Evolutionary conservation across 2,329 filamentous ascomycete species (phyloP).

Genomic region (Colletotrichum sublineola): DNA sequence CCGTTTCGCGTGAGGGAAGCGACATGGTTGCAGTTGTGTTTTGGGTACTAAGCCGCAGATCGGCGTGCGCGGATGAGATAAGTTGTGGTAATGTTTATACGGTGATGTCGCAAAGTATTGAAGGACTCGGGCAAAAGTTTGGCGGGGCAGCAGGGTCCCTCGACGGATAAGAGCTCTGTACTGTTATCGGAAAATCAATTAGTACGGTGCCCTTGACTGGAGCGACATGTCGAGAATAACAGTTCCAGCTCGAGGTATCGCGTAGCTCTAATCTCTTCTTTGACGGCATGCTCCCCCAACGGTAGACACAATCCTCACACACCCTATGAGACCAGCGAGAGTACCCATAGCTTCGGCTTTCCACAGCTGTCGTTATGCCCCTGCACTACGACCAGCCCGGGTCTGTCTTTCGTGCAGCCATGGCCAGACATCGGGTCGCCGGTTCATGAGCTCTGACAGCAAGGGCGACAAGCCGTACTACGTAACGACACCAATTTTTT

Average conservation of each 20-base stretch:
- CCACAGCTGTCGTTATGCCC: constrained; percentile 8
- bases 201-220: constrained; percentile 21
- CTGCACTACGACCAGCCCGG: constrained; percentile 45
- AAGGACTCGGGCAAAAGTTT: constrained; percentile 24
- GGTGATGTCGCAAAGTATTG: constrained; percentile 12
- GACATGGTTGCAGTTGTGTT: constrained; percentile 48
- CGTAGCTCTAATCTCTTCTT: not conserved
- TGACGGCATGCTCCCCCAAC: not conserved
- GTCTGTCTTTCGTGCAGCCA: constrained; percentile 48
- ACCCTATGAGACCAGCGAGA: constrained; percentile 34
- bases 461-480: constrained; percentile 82
- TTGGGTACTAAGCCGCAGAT: too few species aligned
- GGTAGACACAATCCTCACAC: not conserved
- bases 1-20: constrained; percentile 56
- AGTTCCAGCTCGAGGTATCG: constrained; percentile 1
- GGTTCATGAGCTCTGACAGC: constrained; percentile 47
- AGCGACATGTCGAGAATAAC: not conserved
- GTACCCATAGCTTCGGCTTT: constrained; percentile 25
- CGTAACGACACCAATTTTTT: constrained; percentile 97
- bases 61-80: not conserved
- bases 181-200: constrained; percentile 24
- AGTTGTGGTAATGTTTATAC: constrained; percentile 5
- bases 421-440: constrained; percentile 43
- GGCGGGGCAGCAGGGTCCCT: constrained; percentile 30
- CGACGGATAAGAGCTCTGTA: constrained; percentile 36